These are phyloP conservation scores for Sugiyamaella lignohabitans DNA, from an alignment of 805 yeast genomes.

Conservation along the genomic window DNA sequence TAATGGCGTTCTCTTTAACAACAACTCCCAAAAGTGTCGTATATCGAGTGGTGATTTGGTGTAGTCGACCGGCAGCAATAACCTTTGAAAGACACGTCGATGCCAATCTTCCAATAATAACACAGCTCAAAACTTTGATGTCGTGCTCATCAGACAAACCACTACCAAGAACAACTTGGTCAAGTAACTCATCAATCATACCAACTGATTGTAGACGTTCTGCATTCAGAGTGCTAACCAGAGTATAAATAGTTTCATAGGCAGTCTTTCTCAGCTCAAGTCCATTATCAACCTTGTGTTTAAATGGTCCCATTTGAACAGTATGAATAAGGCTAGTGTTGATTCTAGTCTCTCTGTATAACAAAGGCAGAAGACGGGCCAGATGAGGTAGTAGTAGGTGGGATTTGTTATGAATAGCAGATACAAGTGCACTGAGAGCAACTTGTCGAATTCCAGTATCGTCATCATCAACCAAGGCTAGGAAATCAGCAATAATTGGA, in stretches of 20 bases:
- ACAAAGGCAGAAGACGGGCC: constrained; percentile 41
- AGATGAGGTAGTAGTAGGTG: constrained; percentile 41
- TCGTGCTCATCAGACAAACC: constrained; percentile 63
- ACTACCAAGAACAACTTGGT: constrained; percentile 34
- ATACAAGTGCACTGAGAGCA: constrained; percentile 51
- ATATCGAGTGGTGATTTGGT: constrained; percentile 33
- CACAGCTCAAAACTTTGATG: constrained; percentile 49
- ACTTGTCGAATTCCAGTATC: constrained; percentile 52
- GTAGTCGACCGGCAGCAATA: constrained; percentile 16
- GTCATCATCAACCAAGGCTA: constrained; percentile 30
- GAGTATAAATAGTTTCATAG: constrained; percentile 60
- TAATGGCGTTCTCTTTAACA: constrained; percentile 54
- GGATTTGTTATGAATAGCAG: constrained; percentile 54
- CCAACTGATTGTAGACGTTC: constrained; percentile 24
- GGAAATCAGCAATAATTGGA: constrained; percentile 25
- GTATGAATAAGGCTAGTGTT: constrained; percentile 52
- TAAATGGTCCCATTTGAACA: constrained; percentile 82
- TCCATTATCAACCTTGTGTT: constrained; percentile 74
- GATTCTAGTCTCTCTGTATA: constrained; percentile 50
- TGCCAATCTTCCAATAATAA: constrained; percentile 38
- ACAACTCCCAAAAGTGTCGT: constrained; percentile 41
- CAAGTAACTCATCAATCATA: constrained; percentile 33
- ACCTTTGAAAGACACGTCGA: constrained; percentile 28
- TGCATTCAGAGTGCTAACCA: constrained; percentile 32
- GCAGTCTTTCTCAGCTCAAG: constrained; percentile 64